phyloP scores from a whole-genome alignment of 2,329 filamentous ascomycete species.

The Fusarium verticillioides region DNA sequence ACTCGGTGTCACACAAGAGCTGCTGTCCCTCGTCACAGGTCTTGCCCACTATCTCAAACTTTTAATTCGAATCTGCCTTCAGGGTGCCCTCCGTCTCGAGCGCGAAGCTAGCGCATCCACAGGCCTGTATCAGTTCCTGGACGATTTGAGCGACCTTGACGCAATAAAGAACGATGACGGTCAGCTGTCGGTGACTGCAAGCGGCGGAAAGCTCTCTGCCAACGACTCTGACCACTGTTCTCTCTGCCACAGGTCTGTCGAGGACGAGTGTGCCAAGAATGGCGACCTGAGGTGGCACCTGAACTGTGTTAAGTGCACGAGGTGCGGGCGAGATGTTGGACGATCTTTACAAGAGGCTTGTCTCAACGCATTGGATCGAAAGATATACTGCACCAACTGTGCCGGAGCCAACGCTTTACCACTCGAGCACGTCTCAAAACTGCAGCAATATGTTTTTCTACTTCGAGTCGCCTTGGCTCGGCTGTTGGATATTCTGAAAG shows the following conservation, averaged over 20 bases:
- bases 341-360: conserved; percentile 75
- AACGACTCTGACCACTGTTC: conserved; percentile 87
- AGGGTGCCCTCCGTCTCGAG: conserved; percentile 91
- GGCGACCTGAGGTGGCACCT: conserved; percentile 86
- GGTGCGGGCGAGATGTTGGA: conserved; percentile 73
- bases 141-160: conserved; percentile 87
- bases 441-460: conserved; percentile 95
- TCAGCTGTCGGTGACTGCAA: conserved; percentile 72
- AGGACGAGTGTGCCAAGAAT: conserved; percentile 87
- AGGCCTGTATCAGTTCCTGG: conserved; percentile 84
- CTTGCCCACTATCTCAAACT: conserved; percentile 98
- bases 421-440: conserved; percentile 81
- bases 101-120: conserved; percentile 80
- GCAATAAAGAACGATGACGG: conserved; percentile 76
- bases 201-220: conserved; percentile 74
- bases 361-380: conserved; percentile 74
- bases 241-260: conserved; percentile 85
- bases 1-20: conserved; percentile 94
- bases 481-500: conserved; percentile 86
- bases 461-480: conserved; percentile 91
- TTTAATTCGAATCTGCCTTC: conserved; percentile 94
- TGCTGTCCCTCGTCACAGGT: conserved; percentile 96
- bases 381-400: conserved; percentile 78
- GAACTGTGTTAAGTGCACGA: conserved; percentile 81
- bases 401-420: conserved; percentile 62